Evolutionary conservation across 2,329 filamentous ascomycete genomes (phyloP), one percentile per base, ranked within the genome.

Genomic region (Podosphaera fusca): DNA sequence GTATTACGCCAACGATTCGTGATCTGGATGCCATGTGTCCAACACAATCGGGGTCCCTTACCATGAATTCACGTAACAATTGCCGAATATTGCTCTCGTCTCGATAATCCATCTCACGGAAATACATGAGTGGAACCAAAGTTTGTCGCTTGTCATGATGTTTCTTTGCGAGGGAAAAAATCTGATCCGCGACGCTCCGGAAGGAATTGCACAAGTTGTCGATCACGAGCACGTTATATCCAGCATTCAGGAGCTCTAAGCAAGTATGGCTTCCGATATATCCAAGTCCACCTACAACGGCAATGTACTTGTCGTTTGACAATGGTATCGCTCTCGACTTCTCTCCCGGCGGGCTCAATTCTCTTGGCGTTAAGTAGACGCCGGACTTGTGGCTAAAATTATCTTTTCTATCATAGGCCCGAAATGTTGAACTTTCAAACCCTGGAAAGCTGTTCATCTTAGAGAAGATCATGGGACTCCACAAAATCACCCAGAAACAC

Each of bases 1-100:
- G 81, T 58, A 84, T 82, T n/a, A 84, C 79, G 0, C 79, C 80
- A 0, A 70, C 69, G 59, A 83, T 80, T 35, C 69, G 72, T 7
- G 63, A 65, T 31, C 33, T 45, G 34, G 31, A 6, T 35, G 4
- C 34, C 9, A 21, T 33, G 30, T 31, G 6, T 14, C 30, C 40
- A 3, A 29, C 36, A 33, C 21, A 4, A 8, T 35, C 42, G 1
- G 58, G 49, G 14, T 59, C 57, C 14, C 58, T 45, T 10, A 42
- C 55, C 14, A 40, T 54, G 31, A 57, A 59, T 3, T 47, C 59
- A 33, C 56, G 30, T 6, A 61, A 56, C 35, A 57, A 40, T 45
- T 61, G 36, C 30, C 29, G 31, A 21, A 46, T 55, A 21, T 54
- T 34, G 38, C n/a, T 54, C 30, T 54, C 51, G 52, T 67, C 61